Evolutionary conservation across 345 rosid genomes (phyloP).

Genomic region (Lepidium aucheri): DNA sequence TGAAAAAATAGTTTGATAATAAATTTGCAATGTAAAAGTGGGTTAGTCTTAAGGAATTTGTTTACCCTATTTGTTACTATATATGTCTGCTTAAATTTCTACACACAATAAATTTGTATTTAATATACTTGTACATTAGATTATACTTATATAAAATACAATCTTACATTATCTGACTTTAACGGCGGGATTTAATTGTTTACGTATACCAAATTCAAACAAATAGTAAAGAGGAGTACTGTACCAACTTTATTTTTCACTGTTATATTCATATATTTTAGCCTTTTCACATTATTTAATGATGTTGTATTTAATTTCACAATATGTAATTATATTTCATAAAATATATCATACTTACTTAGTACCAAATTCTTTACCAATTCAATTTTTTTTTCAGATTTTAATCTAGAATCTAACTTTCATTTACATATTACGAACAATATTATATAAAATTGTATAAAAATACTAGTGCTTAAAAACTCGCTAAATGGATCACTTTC

Average conservation of each 20-base stretch:
- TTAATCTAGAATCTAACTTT: too few relatives aligned
- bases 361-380: too few relatives aligned
- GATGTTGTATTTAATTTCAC: too few relatives aligned
- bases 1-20: not conserved
- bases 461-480: too few relatives aligned
- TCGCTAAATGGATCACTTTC: too few relatives aligned
- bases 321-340: too few relatives aligned
- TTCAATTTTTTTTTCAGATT: too few relatives aligned
- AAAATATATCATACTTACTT: too few relatives aligned
- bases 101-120: constrained; percentile 16
- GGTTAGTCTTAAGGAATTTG: constrained; percentile 13
- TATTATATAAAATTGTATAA: too few relatives aligned
- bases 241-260: constrained; percentile 12
- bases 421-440: too few relatives aligned
- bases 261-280: constrained; percentile 9
- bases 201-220: not conserved
- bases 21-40: constrained; percentile 6
- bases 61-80: constrained; percentile 9
- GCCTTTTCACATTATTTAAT: not conserved
- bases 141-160: not conserved
- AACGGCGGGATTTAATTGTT: constrained; percentile 18
- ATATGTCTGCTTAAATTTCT: constrained; percentile 17
- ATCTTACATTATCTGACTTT: constrained; percentile 21
- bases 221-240: not conserved
- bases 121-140: not conserved